Conservation (phyloP, 352 stramenopile genomes). For the Pythium diclinum region DNA sequence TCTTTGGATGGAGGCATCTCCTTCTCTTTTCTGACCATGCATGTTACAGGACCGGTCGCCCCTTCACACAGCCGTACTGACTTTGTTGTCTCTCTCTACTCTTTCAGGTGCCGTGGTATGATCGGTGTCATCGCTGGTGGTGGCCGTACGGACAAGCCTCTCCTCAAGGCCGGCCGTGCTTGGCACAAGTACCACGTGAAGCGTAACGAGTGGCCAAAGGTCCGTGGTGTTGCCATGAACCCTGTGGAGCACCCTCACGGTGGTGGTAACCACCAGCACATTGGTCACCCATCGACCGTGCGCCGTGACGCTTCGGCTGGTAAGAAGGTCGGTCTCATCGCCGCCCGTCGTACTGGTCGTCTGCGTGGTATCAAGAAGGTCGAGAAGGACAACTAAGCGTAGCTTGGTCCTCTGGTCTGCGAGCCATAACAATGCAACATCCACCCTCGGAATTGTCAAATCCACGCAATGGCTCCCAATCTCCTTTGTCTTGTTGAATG, state of each 20-base stretch:
- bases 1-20: conserved; percentile 16
- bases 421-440: conserved; percentile 18
- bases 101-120: conserved; percentile 92
- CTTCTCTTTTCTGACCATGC: conserved; percentile 7
- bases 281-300: conserved; percentile 98
- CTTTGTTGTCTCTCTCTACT: conserved; percentile 31
- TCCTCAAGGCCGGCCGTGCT: conserved; percentile 96
- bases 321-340: conserved; percentile 99
- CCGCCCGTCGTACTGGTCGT: conserved; percentile 95
- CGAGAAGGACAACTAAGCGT: conserved; percentile 85
- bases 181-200: conserved; percentile 99
- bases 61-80: conserved; percentile 27
- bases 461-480: background rate
- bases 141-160: conserved; percentile 98
- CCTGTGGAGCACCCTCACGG: conserved; percentile 99
- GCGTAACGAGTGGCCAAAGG: conserved; percentile 98
- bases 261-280: conserved; percentile 99
- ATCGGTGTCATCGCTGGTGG: conserved; percentile 96
- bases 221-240: conserved; percentile 99
- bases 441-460: conserved; percentile 17
- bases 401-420: background rate
- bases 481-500: conserved; percentile 17
- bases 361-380: conserved; percentile 98
- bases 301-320: conserved; percentile 91
- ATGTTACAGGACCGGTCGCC: conserved; percentile 17